Conservation (phyloP, 805 yeast species). For the Cyberlindnera euphorbiiphila region DNA sequence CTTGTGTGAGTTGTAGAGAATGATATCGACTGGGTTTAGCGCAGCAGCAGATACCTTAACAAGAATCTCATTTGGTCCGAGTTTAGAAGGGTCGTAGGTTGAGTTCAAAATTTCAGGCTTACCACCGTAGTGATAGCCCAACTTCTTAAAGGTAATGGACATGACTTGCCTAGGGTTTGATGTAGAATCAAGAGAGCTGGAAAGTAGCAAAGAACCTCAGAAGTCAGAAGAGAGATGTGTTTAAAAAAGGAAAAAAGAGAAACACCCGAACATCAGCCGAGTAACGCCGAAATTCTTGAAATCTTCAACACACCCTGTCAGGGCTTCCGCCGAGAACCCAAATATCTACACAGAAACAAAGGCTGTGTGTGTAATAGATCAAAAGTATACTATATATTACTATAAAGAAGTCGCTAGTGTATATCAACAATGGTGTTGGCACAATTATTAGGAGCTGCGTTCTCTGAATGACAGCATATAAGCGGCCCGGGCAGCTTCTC, state of each 20-base stretch:
- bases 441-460: too few species aligned
- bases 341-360: too few species aligned
- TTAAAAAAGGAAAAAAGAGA: not conserved
- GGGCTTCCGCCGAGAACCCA: not conserved
- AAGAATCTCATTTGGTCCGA: constrained; percentile 38
- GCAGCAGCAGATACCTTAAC: constrained; percentile 48
- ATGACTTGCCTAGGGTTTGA: too few species aligned
- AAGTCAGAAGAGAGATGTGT: not conserved
- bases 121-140: constrained; percentile 18
- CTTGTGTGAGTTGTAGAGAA: constrained; percentile 33
- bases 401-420: too few species aligned
- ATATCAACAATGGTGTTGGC: too few species aligned
- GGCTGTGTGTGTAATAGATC: too few species aligned
- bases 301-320: not conserved
- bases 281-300: not conserved
- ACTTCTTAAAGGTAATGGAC: constrained; percentile 1
- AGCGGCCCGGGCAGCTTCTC: constrained; percentile 7
- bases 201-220: too few species aligned
- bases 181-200: too few species aligned
- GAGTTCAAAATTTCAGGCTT: constrained; percentile 10
- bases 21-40: constrained; percentile 55
- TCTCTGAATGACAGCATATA: constrained; percentile 1
- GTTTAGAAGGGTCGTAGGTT: constrained; percentile 12
- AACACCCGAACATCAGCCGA: not conserved
- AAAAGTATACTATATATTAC: too few species aligned